These are phyloP conservation scores for Coprinopsis marcescibilis DNA, from an alignment of 768 basidiomycete genomes.

Conservation along the genomic window DNA sequence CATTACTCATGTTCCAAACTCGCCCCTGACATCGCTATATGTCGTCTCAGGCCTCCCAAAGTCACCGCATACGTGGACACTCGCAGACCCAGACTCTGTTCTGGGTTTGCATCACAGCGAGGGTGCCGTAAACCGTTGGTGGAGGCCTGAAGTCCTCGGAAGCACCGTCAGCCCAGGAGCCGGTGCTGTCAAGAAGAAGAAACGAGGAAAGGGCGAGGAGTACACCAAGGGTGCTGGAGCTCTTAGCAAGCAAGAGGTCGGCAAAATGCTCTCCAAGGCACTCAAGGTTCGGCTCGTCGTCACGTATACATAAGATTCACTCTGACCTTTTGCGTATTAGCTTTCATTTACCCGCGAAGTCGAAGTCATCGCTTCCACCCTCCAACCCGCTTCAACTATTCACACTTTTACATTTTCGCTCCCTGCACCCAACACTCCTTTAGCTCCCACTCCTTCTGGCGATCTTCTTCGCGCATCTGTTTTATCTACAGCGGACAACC, in stretches of 20 bases:
- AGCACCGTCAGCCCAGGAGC: conserved; percentile 82
- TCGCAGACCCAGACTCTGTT: conserved; percentile 79
- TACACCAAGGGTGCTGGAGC: conserved; percentile 72
- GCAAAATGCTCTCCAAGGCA: conserved; percentile 86
- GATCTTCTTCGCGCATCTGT: conserved; percentile 73
- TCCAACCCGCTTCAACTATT: conserved; percentile 88
- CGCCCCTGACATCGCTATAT: conserved; percentile 78
- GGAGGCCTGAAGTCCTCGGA: conserved; percentile 87
- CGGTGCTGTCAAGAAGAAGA: conserved; percentile 74
- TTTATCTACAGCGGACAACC: conserved; percentile 55
- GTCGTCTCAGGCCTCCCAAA: conserved; percentile 87
- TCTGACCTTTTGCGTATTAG: conserved; percentile 28
- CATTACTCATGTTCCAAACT: conserved; percentile 57
- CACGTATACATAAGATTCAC: background rate
- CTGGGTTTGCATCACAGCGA: conserved; percentile 77
- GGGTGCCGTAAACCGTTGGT: conserved; percentile 84
- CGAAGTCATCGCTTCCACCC: conserved; percentile 90
- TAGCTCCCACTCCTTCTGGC: conserved; percentile 67
- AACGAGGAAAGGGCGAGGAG: conserved; percentile 57
- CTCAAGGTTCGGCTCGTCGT: conserved; percentile 75
- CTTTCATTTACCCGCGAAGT: conserved; percentile 90
- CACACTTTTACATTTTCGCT: conserved; percentile 89
- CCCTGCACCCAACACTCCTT: conserved; percentile 68
- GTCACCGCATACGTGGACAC: conserved; percentile 85
- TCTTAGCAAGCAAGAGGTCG: conserved; percentile 79